Conservation (phyloP, 768 basidiomycete genomes). For the Cystofilobasidium capitatum region DNA sequence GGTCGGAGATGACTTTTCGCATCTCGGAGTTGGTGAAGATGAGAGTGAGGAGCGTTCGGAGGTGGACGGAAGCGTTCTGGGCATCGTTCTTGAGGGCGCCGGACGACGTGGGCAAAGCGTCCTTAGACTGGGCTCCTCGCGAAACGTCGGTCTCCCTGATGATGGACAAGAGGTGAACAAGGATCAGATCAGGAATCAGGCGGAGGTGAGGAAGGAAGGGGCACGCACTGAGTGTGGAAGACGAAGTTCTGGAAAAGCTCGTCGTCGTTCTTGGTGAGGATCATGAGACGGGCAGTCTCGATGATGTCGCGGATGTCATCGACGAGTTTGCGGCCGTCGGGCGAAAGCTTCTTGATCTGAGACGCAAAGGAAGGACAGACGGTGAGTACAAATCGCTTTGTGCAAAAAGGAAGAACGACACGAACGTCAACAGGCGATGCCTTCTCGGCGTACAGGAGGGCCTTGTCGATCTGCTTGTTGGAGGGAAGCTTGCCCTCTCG, state of each 20-base stretch:
- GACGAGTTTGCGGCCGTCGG: constrained; percentile 65
- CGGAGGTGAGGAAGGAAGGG: neutral
- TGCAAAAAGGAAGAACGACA: neutral
- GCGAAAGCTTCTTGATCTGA: constrained; percentile 52
- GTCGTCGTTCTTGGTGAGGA: constrained; percentile 74
- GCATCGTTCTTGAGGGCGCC: constrained; percentile 53
- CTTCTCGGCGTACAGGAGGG: constrained; percentile 44
- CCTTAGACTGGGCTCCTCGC: constrained; percentile 38
- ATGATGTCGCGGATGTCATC: constrained; percentile 70
- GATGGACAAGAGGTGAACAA: neutral
- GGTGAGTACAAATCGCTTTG: neutral
- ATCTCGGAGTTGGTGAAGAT: constrained; percentile 85
- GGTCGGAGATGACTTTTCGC: constrained; percentile 72
- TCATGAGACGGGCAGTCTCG: constrained; percentile 48
- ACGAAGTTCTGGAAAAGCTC: constrained; percentile 87
- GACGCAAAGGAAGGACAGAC: neutral
- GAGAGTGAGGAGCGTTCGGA: constrained; percentile 76
- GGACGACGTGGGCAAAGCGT: constrained; percentile 30
- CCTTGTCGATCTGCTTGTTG: constrained; percentile 58
- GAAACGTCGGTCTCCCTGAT: constrained; percentile 38
- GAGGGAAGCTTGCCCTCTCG: constrained; percentile 47
- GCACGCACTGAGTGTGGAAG: constrained; percentile 44
- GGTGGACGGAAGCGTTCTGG: constrained; percentile 51
- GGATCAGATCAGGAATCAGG: neutral
- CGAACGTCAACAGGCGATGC: constrained; percentile 51